Percentiles rank a stretch among this genome's conserved stretches.
phyloP scores from a whole-genome alignment of 805 yeast species.

The Saturnispora hagleri region DNA sequence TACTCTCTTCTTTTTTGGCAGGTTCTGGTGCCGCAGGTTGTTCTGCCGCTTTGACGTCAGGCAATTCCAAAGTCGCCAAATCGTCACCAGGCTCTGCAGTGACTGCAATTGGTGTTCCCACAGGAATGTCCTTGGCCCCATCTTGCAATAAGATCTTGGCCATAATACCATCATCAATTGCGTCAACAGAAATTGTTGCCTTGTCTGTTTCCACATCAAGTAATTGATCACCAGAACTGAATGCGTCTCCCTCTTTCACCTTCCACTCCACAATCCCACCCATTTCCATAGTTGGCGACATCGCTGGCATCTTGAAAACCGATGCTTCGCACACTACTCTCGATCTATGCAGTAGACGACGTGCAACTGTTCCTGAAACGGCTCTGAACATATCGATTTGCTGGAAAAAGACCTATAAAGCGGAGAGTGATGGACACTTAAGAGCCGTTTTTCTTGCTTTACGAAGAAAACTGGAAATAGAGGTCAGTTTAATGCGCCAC shows the following conservation, averaged over 20 bases:
- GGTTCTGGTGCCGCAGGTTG: conserved; percentile 14
- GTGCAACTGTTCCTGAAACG: background rate
- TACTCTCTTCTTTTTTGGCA: background rate
- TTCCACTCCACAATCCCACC: conserved; percentile 93
- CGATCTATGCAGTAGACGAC: conserved; percentile 5
- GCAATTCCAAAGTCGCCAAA: conserved; percentile 50
- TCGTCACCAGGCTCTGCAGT: conserved; percentile 87
- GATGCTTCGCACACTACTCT: conserved; percentile 29
- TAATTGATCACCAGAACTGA: conserved; percentile 73
- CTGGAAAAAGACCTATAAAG: background rate
- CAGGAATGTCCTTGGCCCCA: conserved; percentile 75
- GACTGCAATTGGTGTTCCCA: conserved; percentile 85
- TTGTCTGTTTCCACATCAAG: conserved; percentile 83
- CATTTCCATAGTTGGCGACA: conserved; percentile 97
- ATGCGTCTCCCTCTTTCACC: conserved; percentile 64
- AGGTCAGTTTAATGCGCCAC: background rate
- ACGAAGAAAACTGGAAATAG: background rate
- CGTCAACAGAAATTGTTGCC: conserved; percentile 76
- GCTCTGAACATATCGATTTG: conserved; percentile 1
- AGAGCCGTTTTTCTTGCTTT: background rate
- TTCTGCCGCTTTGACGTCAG: conserved; percentile 32
- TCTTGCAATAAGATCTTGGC: conserved; percentile 64
- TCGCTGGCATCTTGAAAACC: conserved; percentile 87
- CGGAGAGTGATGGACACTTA: background rate
- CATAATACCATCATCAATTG: conserved; percentile 84